Evolutionary conservation across 805 yeast species (phyloP), one percentile per base, ranked within the genome.

Genomic region (Metschnikowia sp.): DNA sequence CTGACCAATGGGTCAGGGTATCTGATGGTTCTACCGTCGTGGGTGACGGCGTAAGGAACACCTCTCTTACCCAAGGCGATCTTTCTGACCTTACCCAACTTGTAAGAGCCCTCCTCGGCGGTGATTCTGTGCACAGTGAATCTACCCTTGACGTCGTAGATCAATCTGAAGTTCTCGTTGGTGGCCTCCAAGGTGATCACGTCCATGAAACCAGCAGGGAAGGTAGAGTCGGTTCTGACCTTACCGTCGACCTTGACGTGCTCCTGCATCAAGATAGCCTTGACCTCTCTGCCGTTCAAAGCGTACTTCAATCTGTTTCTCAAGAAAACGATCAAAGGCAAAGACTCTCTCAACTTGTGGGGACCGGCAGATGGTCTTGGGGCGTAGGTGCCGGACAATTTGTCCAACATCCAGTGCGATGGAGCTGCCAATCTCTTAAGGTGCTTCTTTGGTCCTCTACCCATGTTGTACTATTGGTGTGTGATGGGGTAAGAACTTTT

Each of bases 401-500:
- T 94, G 95, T 95, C 99, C 83, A 94, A 88, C 95, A 94, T 88
- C 99, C 99, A 94, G 86, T 94, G 99, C 83, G 91, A 86, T 84
- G 99, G 99, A 77, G 99, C 99, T 77, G 98, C 97, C 79, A 92
- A 86, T 86, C 98, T 90, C 86, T 92, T 91, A 77, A 91, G 86
- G 78, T 92, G 97, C 85, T 92, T 91, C 91, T 90, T 89, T 15
- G 87, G 87, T 76, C 88, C 88, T 82, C 88, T 82, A 72, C 80
- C 87, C 88, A 82, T 82, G 71, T 77, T 82, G 44, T 33, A 39
- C 37, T 44, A 36, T 40, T 33, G 35, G 38, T 45, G 44, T 22
- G 26, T 42, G 47, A 37, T 36, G 45, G 36, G 13, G 33, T 39
- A 31, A 36, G 18, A 32, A 36, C 30, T 9, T 22, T 2, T 10